These are phyloP conservation scores for Sugiyamaella smithiae DNA, from an alignment of 805 yeast genomes.

Conservation along the genomic window DNA sequence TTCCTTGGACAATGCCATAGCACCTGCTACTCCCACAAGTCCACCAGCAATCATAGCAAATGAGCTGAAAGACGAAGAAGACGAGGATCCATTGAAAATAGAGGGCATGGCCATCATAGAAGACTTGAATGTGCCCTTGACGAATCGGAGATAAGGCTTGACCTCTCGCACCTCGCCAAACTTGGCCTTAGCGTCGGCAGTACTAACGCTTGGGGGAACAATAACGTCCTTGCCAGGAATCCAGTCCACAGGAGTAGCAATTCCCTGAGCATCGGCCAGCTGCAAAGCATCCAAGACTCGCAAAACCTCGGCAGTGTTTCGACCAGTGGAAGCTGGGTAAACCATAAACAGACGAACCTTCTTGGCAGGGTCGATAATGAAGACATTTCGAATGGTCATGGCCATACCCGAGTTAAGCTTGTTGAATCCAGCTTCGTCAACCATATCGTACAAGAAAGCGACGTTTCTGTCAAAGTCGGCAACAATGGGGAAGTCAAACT, in stretches of 20 bases:
- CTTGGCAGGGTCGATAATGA: conserved; percentile 85
- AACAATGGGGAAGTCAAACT: conserved; percentile 83
- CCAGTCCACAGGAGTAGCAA: conserved; percentile 94
- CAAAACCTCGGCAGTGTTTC: conserved; percentile 89
- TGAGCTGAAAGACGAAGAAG: conserved; percentile 1
- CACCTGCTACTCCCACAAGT: conserved; percentile 5
- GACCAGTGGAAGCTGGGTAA: conserved; percentile 92
- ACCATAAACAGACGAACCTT: conserved; percentile 82
- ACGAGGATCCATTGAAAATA: conserved; percentile 1
- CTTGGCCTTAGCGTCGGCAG: conserved; percentile 74
- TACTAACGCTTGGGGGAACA: conserved; percentile 80
- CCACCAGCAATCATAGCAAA: conserved; percentile 11
- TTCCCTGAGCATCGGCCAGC: conserved; percentile 66
- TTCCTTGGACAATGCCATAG: conserved; percentile 10
- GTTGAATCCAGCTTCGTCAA: conserved; percentile 79
- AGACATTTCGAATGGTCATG: conserved; percentile 88
- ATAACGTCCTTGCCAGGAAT: conserved; percentile 85
- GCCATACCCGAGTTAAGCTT: conserved; percentile 70
- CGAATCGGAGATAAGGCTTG: conserved; percentile 86
- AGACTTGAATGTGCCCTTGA: conserved; percentile 33
- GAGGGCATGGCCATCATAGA: neutral
- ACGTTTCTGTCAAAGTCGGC: conserved; percentile 85
- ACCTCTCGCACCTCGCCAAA: conserved; percentile 83
- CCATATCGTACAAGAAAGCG: conserved; percentile 82
- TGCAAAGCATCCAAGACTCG: conserved; percentile 89